phyloP scores from a whole-genome alignment of 1,284 basidiomycete genomes.

The Tylopilus sp. region DNA sequence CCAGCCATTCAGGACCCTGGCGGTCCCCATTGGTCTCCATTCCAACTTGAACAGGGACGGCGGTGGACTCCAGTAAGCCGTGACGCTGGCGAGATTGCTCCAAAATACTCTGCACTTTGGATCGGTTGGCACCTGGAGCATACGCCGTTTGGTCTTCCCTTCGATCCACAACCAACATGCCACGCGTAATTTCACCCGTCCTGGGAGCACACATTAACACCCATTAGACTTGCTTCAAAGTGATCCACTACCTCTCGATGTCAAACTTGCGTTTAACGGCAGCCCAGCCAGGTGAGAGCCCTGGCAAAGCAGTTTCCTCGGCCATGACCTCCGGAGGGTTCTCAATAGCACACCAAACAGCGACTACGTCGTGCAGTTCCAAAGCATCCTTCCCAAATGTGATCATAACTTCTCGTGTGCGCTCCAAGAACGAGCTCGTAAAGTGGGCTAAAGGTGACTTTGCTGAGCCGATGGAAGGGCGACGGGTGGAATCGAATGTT shows the following conservation, averaged over 20 bases:
- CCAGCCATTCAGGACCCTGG: slow-evolving; percentile 25
- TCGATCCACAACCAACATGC: slow-evolving; percentile 73
- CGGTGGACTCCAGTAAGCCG: slow-evolving; percentile 46
- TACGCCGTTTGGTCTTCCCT: slow-evolving; percentile 58
- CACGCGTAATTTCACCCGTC: slow-evolving; percentile 57
- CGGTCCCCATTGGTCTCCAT: slow-evolving; percentile 36
- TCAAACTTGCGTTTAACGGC: slow-evolving; percentile 54
- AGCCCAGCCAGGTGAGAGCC: slow-evolving; percentile 50
- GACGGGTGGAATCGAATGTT: slow-evolving; percentile 45
- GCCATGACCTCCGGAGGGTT: slow-evolving; percentile 49
- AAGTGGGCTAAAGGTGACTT: slow-evolving; percentile 67
- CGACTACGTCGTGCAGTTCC: slow-evolving; percentile 82
- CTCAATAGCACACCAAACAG: slow-evolving; percentile 75
- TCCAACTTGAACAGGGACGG: slow-evolving; percentile 52
- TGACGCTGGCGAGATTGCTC: slow-evolving; percentile 38
- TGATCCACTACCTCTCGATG: slow-evolving; percentile 57
- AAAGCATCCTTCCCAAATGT: slow-evolving; percentile 76
- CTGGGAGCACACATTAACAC: slow-evolving; percentile 26
- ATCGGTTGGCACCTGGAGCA: slow-evolving; percentile 58
- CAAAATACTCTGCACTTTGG: slow-evolving; percentile 53
- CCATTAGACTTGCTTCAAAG: neutral
- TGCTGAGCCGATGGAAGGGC: slow-evolving; percentile 42
- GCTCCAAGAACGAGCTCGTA: slow-evolving; percentile 74
- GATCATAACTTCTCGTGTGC: slow-evolving; percentile 68
- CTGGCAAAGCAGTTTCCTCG: slow-evolving; percentile 22